These are phyloP conservation scores for Mercurialis annua DNA, from an alignment of 345 rosid species.

Conservation along the genomic window DNA sequence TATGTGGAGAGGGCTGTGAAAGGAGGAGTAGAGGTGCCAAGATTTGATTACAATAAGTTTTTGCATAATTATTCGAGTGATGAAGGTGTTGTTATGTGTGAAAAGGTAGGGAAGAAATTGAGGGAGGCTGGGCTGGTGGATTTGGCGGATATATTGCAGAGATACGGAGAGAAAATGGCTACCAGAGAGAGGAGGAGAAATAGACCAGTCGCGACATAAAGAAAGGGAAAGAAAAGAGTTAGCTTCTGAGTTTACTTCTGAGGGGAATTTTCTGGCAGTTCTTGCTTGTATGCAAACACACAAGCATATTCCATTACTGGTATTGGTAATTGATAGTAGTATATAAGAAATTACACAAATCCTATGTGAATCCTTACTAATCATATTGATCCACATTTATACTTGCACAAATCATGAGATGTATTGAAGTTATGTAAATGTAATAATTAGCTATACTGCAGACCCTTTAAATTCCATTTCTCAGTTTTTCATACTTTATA, in stretches of 20 bases:
- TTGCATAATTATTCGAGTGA: slow-evolving; percentile 73
- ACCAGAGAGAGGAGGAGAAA: slow-evolving; percentile 75
- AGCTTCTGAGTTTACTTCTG: no score
- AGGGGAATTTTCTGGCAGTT: no score
- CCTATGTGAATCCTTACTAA: no score
- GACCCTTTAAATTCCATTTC: no score
- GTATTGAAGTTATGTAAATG: no score
- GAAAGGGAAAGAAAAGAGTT: not conserved
- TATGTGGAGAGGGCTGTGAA: slow-evolving; percentile 66
- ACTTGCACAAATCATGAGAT: no score
- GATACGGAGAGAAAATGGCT: slow-evolving; percentile 85
- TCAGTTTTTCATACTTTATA: not conserved
- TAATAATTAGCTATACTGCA: no score
- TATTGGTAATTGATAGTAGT: no score
- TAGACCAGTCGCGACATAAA: slow-evolving; percentile 27
- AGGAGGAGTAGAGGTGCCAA: slow-evolving; percentile 71
- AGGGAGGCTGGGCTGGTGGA: slow-evolving; percentile 65
- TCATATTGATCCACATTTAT: no score
- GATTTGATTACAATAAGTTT: slow-evolving; percentile 82
- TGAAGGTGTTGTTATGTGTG: slow-evolving; percentile 70
- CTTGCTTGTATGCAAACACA: no score
- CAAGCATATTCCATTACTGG: no score
- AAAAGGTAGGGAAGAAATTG: slow-evolving; percentile 58
- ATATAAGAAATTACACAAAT: no score
- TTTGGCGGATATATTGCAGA: slow-evolving; percentile 75